A percentile compares a stretch with the other conserved stretches of the same genome.
Conservation (phyloP, 345 rosid species). For the Angophora floribunda region DNA sequence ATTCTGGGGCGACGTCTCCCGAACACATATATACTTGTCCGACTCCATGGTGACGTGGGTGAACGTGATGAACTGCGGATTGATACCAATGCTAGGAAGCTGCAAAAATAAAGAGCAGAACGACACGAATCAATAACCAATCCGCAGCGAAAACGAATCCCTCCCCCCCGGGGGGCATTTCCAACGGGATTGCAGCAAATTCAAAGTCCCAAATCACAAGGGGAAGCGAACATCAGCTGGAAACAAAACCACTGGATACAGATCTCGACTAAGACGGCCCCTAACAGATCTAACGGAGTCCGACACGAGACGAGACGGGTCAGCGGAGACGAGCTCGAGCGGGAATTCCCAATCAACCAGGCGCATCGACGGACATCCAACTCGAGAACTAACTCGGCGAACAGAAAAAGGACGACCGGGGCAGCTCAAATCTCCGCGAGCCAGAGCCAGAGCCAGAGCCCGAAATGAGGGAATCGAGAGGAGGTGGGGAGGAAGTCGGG, state of each 20-base stretch:
- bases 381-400: background rate
- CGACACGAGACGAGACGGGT: background rate
- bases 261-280: background rate
- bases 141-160: background rate
- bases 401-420: background rate
- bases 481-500: background rate
- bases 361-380: background rate
- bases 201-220: too few species aligned
- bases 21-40: constrained; percentile 78
- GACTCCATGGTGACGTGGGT: constrained; percentile 86
- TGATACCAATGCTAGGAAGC: constrained; percentile 75
- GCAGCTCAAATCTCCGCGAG: background rate
- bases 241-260: background rate
- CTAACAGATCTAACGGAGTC: background rate
- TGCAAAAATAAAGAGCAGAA: constrained; percentile 7
- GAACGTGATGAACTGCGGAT: constrained; percentile 67
- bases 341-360: background rate
- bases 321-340: background rate
- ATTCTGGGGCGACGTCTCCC: constrained; percentile 83
- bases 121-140: background rate
- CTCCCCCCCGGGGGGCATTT: background rate
- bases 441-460: background rate
- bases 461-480: background rate
- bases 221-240: background rate
- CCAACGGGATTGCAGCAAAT: background rate